These are phyloP conservation scores for Ogataea populi-albae DNA, from an alignment of 805 yeast species.

Conservation along the genomic window DNA sequence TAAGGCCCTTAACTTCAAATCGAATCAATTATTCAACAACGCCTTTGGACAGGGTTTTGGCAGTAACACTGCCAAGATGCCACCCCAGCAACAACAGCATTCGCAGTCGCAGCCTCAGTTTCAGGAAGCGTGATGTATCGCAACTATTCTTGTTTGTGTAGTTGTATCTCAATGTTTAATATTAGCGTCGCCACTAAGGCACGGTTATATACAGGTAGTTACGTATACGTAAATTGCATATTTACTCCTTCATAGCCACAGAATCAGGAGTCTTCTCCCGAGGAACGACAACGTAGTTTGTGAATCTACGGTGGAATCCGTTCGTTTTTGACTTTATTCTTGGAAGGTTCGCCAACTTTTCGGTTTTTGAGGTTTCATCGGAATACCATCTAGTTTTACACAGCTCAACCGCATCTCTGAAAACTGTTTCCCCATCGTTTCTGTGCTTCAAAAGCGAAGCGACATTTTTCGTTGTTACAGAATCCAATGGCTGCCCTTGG, in stretches of 20 bases:
- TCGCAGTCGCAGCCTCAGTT: slow-evolving; percentile 1
- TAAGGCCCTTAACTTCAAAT: slow-evolving; percentile 59
- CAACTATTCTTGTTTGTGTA: too few species aligned
- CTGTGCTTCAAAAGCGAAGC: slow-evolving; percentile 45
- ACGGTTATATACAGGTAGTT: too few species aligned
- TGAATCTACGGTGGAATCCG: slow-evolving; percentile 31
- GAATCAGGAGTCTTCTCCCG: slow-evolving; percentile 21
- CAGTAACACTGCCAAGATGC: neutral
- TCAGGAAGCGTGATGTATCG: neutral
- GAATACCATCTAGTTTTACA: slow-evolving; percentile 46
- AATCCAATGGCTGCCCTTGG: slow-evolving; percentile 53
- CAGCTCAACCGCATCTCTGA: slow-evolving; percentile 60
- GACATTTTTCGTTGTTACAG: slow-evolving; percentile 55
- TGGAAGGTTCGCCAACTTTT: slow-evolving; percentile 24
- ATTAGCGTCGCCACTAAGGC: too few species aligned
- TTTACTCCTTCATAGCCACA: slow-evolving; percentile 7
- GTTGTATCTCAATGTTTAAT: too few species aligned
- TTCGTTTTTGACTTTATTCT: slow-evolving; percentile 28
- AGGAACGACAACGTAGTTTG: slow-evolving; percentile 32
- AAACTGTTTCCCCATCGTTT: slow-evolving; percentile 49
- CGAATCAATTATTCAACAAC: slow-evolving; percentile 53
- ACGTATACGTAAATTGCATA: too few species aligned
- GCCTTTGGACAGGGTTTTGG: slow-evolving; percentile 24
- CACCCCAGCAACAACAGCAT: neutral
- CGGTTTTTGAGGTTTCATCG: slow-evolving; percentile 15